These are phyloP conservation scores for Tephrocybe sp. DNA, from an alignment of 768 basidiomycete species.

Conservation along the genomic window DNA sequence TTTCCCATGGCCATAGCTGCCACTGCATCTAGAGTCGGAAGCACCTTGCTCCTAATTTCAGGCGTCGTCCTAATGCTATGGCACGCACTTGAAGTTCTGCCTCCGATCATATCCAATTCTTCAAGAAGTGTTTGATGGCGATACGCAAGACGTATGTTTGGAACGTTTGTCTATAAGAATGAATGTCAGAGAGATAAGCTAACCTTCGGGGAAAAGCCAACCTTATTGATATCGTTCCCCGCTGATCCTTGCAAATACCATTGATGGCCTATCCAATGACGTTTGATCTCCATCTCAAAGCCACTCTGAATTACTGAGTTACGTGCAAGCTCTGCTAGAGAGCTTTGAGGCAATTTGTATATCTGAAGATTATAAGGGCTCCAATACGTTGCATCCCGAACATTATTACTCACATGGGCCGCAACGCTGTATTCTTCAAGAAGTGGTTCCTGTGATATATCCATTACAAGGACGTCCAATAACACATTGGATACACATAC, in stretches of 20 bases:
- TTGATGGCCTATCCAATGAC: conserved; percentile 88
- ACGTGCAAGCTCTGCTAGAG: conserved; percentile 94
- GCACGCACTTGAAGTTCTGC: conserved; percentile 15
- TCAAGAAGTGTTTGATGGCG: conserved; percentile 87
- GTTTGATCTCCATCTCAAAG: conserved; percentile 98
- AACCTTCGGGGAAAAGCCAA: conserved; percentile 23
- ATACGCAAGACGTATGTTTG: conserved; percentile 86
- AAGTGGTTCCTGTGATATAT: conserved; percentile 69
- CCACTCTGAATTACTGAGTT: conserved; percentile 97
- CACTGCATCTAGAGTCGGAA: conserved; percentile 31
- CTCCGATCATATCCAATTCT: conserved; percentile 71
- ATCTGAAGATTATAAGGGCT: conserved; percentile 49
- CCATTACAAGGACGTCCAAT: not conserved
- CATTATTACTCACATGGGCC: conserved; percentile 68
- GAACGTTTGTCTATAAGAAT: conserved; percentile 85
- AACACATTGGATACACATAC: conserved; percentile 32
- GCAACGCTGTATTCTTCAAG: conserved; percentile 98
- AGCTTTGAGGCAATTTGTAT: conserved; percentile 93
- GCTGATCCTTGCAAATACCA: conserved; percentile 93
- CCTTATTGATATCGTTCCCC: conserved; percentile 97
- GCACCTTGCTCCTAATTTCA: conserved; percentile 18
- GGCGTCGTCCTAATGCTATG: conserved; percentile 9
- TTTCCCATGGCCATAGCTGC: conserved; percentile 36
- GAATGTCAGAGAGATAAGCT: conserved; percentile 1
- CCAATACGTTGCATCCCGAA: not conserved